Evolutionary conservation across 1,139 yeast genomes (phyloP), one percentile per base, ranked within the genome.

Genomic region (Debaryomyces psychrophilus): DNA sequence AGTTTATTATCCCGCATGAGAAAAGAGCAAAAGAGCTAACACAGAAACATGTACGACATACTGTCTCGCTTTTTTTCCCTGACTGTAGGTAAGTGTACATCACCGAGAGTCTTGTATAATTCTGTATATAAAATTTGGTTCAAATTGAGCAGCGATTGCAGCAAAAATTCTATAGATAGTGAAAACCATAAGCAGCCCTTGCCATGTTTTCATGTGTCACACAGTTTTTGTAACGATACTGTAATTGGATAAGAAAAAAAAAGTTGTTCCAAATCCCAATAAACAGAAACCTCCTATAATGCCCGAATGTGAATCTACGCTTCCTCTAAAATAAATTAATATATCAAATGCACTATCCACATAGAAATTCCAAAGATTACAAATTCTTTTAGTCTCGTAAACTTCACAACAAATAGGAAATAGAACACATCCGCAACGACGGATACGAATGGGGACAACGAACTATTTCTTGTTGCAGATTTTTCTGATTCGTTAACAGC

Each of bases 231-330:
- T 50, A 85, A 76, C 12, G 88, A 79, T 4, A 83, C 85, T 56
- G 81, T 86, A 17, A 82, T 76, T 27, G 88, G 79, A 59, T 83
- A 84, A 18, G 88, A 81, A 69, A 83, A 83, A n/a, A 62, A 85
- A 73, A 8, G 88, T 87, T 41, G 88, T 86, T 56, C 89, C 89
- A 45, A 86, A 70, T 62, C 92, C 93, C 68, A 85, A 70, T 29
- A 85, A 60, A 56, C 84, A 79, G 54, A 82, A 73, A 22, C 83
- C 80, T 35, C 87, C 92, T 59, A 86, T 82, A 47, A 85, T 73
- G 53, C 92, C 92, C 31, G 69, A 52, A 47, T 72, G 49, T 50
- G 57, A 60, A 31, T 64, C 64, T 44, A 65, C 69, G 44, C 76
- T 79, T 46, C 85, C 85, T 63, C 90, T 74, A 68, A 61, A 84